These are phyloP conservation scores for Colletotrichum sidae DNA, from an alignment of 2,329 filamentous ascomycete species.

Conservation along the genomic window DNA sequence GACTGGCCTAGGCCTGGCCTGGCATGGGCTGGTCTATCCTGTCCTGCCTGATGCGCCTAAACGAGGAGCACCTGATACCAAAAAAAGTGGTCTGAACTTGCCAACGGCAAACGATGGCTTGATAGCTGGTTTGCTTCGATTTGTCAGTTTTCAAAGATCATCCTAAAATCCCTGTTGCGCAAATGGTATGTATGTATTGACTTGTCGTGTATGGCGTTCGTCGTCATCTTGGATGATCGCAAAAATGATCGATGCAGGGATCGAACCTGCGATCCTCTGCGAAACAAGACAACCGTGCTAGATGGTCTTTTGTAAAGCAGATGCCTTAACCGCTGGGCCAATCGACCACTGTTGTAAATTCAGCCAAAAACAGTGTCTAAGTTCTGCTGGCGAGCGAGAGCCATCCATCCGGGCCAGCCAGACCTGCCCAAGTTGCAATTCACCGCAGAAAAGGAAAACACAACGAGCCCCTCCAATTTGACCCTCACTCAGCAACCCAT, in stretches of 20 bases:
- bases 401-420: too few species aligned
- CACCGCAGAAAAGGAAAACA: too few species aligned
- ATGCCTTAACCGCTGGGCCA: conserved; percentile 55
- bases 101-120: too few species aligned
- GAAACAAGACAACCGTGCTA: conserved; percentile 12
- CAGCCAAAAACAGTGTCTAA: not conserved
- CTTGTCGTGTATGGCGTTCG: too few species aligned
- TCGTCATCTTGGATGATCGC: too few species aligned
- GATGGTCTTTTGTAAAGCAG: conserved; percentile 48
- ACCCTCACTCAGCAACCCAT: too few species aligned
- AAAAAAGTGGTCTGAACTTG: not conserved
- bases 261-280: conserved; percentile 58
- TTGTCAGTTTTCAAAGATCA: too few species aligned
- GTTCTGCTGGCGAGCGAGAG: not conserved
- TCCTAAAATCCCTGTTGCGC: too few species aligned
- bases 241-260: conserved; percentile 53
- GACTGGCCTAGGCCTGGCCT: conserved; percentile 1
- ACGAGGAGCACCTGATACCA: conserved; percentile 11
- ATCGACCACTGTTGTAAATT: conserved; percentile 41
- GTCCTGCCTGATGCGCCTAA: conserved; percentile 19
- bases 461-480: too few species aligned
- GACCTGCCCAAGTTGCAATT: too few species aligned
- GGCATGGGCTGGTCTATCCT: not conserved
- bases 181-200: too few species aligned
- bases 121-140: too few species aligned